Base-by-base conservation (phyloP, 306 rosid genomes). In the Glycine tomentella region DNA sequence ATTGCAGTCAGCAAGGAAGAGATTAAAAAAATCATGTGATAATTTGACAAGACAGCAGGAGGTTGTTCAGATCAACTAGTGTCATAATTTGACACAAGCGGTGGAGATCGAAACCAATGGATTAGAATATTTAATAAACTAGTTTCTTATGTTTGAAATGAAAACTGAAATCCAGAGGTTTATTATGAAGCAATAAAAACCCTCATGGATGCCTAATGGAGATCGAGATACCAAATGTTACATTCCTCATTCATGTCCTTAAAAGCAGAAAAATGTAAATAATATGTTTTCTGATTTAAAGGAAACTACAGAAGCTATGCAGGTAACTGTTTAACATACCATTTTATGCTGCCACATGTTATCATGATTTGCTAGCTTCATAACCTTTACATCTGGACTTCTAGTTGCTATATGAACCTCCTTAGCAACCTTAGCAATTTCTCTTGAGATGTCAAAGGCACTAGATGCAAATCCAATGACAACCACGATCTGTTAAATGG, bases 371-470 rank as follows among this genome's bases (percentile, higher is more conserved):
- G 20, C 64, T 42, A 77, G 48, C 71, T 78, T 78, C 75, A 45
- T 20, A n/a, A 25, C 64, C 71, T 34, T 72, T 34, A 72, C 49
- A 55, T 83, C 69, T 46, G 86, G 38, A 55, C 15, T 63, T 77
- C 76, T 78, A 17, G 65, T 12, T 78, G 83, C 75, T 69, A 83
- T 9, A 8, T 83, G 86, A 55, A 83, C 80, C 72, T 83, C 83
- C 70, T 78, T 83, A 12, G 86, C 86, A 12, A 78, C 80, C 72
- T 6, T 55, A 15, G 83, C 76, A 72, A 83, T 53, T 13, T 83
- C 86, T 83, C 79, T 77, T 31, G 86, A 83, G 53, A 83, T 83
- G 56, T 83, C 86, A 70, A 71, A 71, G 15, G 86, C 80, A 65
- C 86, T 83, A 9, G 83, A 3, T 55, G 65, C 86, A 65, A 53